These are phyloP conservation scores for Colletotrichum viniferum DNA, from an alignment of 2,329 filamentous ascomycete species.

Conservation along the genomic window DNA sequence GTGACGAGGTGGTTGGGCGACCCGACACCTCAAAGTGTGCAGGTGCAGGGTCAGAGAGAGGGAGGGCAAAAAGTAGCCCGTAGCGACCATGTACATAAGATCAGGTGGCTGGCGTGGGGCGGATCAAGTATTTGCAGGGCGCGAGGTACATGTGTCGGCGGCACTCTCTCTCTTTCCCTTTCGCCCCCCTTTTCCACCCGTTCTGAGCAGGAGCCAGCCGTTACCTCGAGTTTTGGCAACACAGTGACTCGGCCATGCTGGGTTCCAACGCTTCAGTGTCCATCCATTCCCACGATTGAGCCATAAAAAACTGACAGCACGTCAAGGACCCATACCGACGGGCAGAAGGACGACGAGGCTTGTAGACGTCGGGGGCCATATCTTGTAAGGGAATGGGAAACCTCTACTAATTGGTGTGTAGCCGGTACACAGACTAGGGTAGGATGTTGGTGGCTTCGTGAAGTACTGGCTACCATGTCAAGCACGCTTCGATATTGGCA, in stretches of 20 bases:
- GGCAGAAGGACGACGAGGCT: neutral
- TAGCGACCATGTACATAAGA: neutral
- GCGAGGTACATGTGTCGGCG: neutral
- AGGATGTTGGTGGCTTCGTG: too few relatives aligned
- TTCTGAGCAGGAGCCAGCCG: neutral
- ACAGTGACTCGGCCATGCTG: neutral
- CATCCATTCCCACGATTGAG: neutral
- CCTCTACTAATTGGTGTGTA: neutral
- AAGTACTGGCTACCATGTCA: neutral
- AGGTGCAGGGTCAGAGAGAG: neutral
- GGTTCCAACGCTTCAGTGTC: neutral
- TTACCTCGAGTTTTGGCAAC: neutral
- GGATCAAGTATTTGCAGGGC: neutral
- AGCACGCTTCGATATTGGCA: neutral
- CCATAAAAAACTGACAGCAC: neutral
- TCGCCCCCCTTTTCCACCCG: neutral
- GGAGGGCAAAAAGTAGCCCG: neutral
- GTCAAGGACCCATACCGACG: neutral
- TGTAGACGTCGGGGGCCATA: neutral
- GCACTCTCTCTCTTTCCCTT: neutral
- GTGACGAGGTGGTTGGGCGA: slow-evolving; percentile 1
- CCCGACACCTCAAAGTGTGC: neutral
- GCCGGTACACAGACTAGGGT: neutral
- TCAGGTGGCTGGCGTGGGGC: neutral
- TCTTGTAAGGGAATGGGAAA: neutral